Conservation (phyloP, 768 basidiomycete genomes). For the Mycena indigotica region DNA sequence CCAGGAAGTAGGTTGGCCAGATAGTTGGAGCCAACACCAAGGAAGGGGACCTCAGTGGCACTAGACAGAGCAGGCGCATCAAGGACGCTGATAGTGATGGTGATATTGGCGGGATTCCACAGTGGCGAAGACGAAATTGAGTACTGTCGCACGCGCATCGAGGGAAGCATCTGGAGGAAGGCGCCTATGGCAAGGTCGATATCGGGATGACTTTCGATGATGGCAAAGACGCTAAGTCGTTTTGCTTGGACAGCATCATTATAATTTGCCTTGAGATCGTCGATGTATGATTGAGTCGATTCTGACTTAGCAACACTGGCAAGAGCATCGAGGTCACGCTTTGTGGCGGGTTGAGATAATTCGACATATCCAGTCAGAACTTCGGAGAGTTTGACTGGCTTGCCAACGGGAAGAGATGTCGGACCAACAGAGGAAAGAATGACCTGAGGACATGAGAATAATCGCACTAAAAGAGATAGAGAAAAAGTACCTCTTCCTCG, state of each 20-base stretch:
- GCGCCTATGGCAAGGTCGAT: slow-evolving; percentile 39
- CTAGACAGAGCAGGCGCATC: slow-evolving; percentile 40
- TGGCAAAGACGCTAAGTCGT: slow-evolving; percentile 43
- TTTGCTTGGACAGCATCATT: slow-evolving; percentile 35
- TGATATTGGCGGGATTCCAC: slow-evolving; percentile 42
- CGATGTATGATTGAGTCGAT: slow-evolving; percentile 30
- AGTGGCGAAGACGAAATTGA: slow-evolving; percentile 54
- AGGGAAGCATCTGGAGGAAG: slow-evolving; percentile 45
- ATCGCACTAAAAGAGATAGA: not conserved
- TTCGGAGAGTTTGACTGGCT: slow-evolving; percentile 37
- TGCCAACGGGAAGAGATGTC: slow-evolving; percentile 42
- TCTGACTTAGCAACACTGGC: slow-evolving; percentile 28
- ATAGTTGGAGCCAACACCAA: slow-evolving; percentile 51
- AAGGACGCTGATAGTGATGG: slow-evolving; percentile 49
- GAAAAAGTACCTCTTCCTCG: slow-evolving; percentile 38
- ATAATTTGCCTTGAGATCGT: slow-evolving; percentile 34
- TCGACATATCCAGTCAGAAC: slow-evolving; percentile 50
- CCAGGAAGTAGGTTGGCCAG: slow-evolving; percentile 43
- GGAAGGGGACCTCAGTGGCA: slow-evolving; percentile 31
- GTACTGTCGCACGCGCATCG: slow-evolving; percentile 53
- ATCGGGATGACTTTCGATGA: slow-evolving; percentile 41
- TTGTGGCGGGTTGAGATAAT: slow-evolving; percentile 49
- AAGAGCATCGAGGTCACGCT: slow-evolving; percentile 41
- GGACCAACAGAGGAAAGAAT: slow-evolving; percentile 39
- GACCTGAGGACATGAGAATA: slow-evolving; percentile 27